Evolutionary conservation across 1,284 basidiomycete species (phyloP), one percentile per base, ranked within the genome.

Genomic region (Fomitopsis schrenkii): DNA sequence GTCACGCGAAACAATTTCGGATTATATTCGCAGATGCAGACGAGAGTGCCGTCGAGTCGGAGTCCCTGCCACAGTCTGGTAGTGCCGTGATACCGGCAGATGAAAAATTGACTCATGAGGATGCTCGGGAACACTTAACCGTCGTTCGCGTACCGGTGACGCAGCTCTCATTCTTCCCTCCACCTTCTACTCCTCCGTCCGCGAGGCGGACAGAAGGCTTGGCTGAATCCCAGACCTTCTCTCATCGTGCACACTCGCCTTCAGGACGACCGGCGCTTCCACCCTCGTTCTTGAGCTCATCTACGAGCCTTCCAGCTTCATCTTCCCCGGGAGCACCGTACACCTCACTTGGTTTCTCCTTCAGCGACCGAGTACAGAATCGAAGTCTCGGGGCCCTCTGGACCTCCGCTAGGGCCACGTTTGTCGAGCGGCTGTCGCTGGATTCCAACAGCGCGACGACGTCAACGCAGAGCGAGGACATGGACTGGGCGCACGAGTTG

Each of bases 161-260:
- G 0, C 71, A 70, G 46, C 61, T 73, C 2, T 69, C 71, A 2
- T 74, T 69, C 63, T 74, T 74, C 57, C 73, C 72, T 0, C 70
- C 69, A 4, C 63, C 70, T 1, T 64, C 65, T 6, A 64, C 59
- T 14, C 45, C 57, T 15, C 35, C 36, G 5, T 54, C 52, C 3
- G 9, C 52, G 30, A 52, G 45, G n/a, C 19, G 42, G 17, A 5
- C 28, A 14, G 4, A 42, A 44, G 28, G 40, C 14, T 9, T 26
- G 19, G 30, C 33, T 8, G 42, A 59, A 15, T 44, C 42, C 15
- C 44, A 22, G 40, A 52, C 46, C 30, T 33, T 44, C 28, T 46
- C 48, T 1, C 38, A 46, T 41, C 19, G 22, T 30, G 22, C 50
- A 12, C 7, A n/a, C 41, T 38, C 52, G 5, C 17, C 17, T 9